phyloP scores from a whole-genome alignment of 202 grass and related monocot species.

The Zizania palustris region DNA sequence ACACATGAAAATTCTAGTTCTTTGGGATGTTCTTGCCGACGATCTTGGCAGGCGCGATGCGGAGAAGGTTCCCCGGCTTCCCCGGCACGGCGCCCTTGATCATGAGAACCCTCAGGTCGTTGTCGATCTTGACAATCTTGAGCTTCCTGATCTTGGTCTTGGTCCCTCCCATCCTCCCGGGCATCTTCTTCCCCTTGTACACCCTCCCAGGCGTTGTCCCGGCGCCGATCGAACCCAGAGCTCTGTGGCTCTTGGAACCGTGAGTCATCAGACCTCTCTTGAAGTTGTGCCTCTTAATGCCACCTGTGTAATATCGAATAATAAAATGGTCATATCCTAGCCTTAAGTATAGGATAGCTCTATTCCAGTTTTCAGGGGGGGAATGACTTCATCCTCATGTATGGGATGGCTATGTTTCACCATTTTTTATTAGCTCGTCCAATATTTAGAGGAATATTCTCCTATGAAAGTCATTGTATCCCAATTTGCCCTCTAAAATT shows the following conservation, averaged over 20 bases:
- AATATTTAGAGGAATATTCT: no score
- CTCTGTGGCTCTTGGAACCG: constrained; percentile 92
- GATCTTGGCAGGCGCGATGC: constrained; percentile 85
- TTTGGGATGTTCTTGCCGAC: constrained; percentile 98
- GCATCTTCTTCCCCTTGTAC: constrained; percentile 89
- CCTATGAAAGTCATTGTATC: no score
- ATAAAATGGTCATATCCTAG: no score
- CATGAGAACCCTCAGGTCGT: constrained; percentile 68
- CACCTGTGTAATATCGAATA: constrained; percentile 54
- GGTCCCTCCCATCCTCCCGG: constrained; percentile 78
- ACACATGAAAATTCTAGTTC: constrained; percentile 47
- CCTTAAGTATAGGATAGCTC: no score
- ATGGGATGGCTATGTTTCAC: no score
- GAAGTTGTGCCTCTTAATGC: constrained; percentile 95
- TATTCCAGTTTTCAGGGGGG: no score
- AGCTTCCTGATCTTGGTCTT: constrained; percentile 94
- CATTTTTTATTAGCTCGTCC: no score
- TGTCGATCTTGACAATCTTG: constrained; percentile 82
- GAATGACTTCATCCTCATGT: no score
- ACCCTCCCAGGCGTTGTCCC: constrained; percentile 83
- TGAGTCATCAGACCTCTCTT: constrained; percentile 85
- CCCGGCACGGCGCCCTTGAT: constrained; percentile 90
- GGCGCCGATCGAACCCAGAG: constrained; percentile 92
- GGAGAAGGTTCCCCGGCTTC: constrained; percentile 89
- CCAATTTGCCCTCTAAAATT: no score